Evolutionary conservation across 192 early-diverging fungal genomes (phyloP).

Genomic region (Endogone sp.): DNA sequence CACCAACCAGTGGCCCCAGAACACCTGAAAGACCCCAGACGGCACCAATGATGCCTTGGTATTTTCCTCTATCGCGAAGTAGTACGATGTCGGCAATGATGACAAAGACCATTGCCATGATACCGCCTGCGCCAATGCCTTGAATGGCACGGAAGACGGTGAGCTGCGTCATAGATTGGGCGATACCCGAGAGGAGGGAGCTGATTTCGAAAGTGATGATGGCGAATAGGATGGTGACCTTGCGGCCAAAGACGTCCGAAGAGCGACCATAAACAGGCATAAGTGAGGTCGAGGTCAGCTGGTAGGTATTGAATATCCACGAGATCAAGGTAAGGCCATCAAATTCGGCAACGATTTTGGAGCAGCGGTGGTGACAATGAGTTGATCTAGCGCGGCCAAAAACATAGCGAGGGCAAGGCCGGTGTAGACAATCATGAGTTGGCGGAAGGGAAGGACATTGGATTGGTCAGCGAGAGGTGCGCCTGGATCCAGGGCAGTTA

Average conservation of each 20-base stretch:
- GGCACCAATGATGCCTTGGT: slow-evolving; percentile 77
- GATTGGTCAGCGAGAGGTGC: too few relatives aligned
- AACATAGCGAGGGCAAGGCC: too few relatives aligned
- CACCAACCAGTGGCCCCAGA: slow-evolving; percentile 83
- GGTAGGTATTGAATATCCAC: too few relatives aligned
- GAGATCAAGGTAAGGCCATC: slow-evolving; percentile 44
- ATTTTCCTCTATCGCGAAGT: slow-evolving; percentile 73
- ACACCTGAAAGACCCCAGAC: slow-evolving; percentile 76
- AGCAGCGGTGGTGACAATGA: too few relatives aligned
- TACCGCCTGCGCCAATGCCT: slow-evolving; percentile 40
- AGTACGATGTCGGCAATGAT: slow-evolving; percentile 81
- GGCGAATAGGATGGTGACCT: slow-evolving; percentile 22
- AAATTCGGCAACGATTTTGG: slow-evolving; percentile 63
- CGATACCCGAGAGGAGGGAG: slow-evolving; percentile 27
- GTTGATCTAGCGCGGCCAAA: too few relatives aligned
- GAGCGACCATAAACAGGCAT: slow-evolving; percentile 4
- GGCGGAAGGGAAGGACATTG: slow-evolving; percentile 18
- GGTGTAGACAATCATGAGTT: slow-evolving; percentile 36
- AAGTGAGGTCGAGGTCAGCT: slow-evolving; percentile 1
- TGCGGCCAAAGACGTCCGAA: slow-evolving; percentile 36
- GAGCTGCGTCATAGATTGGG: slow-evolving; percentile 29
- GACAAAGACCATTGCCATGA: slow-evolving; percentile 30
- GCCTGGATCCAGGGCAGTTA: too few relatives aligned
- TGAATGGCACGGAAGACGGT: slow-evolving; percentile 25
- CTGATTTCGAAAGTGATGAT: slow-evolving; percentile 20